Base-by-base conservation (phyloP, 768 basidiomycete species). In the Leccinum fibrillosum region DNA sequence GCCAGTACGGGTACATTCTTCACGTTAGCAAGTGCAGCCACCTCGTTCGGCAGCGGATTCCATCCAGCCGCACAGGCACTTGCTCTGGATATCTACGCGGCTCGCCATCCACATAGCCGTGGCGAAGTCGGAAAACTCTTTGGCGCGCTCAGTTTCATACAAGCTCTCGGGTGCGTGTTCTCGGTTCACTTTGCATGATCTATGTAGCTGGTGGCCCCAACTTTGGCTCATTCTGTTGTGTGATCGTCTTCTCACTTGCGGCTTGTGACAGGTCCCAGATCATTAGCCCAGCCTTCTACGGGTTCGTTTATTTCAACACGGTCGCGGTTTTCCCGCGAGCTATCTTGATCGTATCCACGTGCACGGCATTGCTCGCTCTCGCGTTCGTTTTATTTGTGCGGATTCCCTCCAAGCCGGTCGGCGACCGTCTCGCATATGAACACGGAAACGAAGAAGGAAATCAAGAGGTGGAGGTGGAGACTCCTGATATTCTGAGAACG, bases 71-170 rank as follows among this genome's bases (percentile, higher is more conserved):
- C 81, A 9, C 86, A 90, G 55, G 87, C 87, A 21, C 80, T 92
- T 34, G 85, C 91, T 3, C 72, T 95, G 44, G 82, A 87, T 23
- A 67, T 90, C 45, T 90, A 86, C 60, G 74, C 74, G 32, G 72
- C 72, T n/a, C 74, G 76, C 19, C 81, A 80, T 2, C 81, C 85
- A 3, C 49, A 57, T 39, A 65, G 66, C 37, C 63, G 62, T 0
- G 77, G 77, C 12, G 89, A 93, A 65, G 75, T 79, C 13, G 94
- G 92, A 2, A 79, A 77, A 63, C 76, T 97, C 17, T 94, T 94
- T 66, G 94, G 92, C 12, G 92, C 85, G 3, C 62, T 94, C 57
- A 85, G 86, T 56, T 89, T 95, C 28, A 62, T 92, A 4, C 83
- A 89, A 60, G 84, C 88, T 5, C 66, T 92, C 10, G 78, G 85